Conservation (phyloP, 2,329 filamentous ascomycete genomes). For the Graphiopsis chlorocephala region DNA sequence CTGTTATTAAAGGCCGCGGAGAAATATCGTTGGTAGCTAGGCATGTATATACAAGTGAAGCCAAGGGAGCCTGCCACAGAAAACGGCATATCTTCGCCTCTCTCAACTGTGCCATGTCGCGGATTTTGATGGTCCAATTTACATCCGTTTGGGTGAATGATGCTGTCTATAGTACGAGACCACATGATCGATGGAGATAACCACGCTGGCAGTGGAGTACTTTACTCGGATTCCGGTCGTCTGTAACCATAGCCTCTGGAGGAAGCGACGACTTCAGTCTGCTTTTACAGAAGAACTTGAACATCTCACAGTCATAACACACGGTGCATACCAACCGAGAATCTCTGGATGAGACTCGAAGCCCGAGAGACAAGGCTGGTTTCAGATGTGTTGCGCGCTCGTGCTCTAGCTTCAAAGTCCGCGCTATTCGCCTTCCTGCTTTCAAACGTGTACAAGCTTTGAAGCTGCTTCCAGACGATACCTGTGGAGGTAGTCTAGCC, state of each 20-base stretch:
- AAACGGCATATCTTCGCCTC: neutral
- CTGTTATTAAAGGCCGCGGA: neutral
- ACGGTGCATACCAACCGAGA: neutral
- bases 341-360: neutral
- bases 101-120: neutral
- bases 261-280: neutral
- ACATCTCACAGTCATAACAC: neutral
- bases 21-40: neutral
- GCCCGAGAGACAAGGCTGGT: neutral
- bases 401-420: neutral
- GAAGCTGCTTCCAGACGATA: no score
- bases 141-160: neutral
- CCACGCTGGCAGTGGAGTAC: neutral
- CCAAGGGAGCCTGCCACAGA: neutral
- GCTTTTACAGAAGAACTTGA: neutral
- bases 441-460: neutral
- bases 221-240: neutral
- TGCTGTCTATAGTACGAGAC: neutral
- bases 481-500: neutral
- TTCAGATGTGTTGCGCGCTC: neutral
- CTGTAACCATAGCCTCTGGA: no score
- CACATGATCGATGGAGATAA: neutral
- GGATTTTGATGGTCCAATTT: neutral
- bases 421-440: neutral
- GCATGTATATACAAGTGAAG: neutral